These are phyloP conservation scores for Candida ipomoeae DNA, from an alignment of 805 yeast species.

Conservation along the genomic window DNA sequence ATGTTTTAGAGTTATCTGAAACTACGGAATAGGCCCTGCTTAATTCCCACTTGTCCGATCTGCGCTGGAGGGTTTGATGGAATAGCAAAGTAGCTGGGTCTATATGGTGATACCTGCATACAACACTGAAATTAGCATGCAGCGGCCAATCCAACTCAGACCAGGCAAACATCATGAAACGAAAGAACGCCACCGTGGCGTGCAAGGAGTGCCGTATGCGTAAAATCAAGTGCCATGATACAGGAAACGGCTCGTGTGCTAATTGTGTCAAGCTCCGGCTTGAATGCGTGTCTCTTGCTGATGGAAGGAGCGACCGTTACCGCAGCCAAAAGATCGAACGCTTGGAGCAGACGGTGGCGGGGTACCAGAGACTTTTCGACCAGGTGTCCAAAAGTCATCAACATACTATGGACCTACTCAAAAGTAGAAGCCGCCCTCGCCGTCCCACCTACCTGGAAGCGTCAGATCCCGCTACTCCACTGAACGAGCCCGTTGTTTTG, in stretches of 20 bases:
- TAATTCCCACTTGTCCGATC: no score
- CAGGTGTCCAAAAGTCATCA: constrained; percentile 1
- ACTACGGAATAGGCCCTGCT: no score
- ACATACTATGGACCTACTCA: background rate
- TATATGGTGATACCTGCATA: background rate
- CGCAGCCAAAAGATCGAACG: constrained; percentile 4
- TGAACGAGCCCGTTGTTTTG: background rate
- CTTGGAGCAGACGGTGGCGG: constrained; percentile 5
- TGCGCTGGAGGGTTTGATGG: no score
- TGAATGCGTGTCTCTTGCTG: constrained; percentile 7
- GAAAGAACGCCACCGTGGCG: constrained; percentile 9
- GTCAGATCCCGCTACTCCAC: background rate
- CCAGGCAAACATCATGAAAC: background rate
- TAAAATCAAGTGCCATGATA: constrained; percentile 6
- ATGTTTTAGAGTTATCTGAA: no score
- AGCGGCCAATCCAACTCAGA: background rate
- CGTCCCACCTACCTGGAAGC: background rate
- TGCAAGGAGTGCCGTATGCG: constrained; percentile 12
- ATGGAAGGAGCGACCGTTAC: constrained; percentile 12
- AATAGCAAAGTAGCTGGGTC: background rate
- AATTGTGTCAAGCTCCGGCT: constrained; percentile 6
- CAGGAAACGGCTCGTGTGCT: constrained; percentile 4
- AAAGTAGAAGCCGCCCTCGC: background rate
- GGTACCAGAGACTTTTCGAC: constrained; percentile 3
- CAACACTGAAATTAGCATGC: background rate